These are phyloP conservation scores for Tricholoma matsutake DNA, from an alignment of 768 basidiomycete genomes.

Conservation along the genomic window DNA sequence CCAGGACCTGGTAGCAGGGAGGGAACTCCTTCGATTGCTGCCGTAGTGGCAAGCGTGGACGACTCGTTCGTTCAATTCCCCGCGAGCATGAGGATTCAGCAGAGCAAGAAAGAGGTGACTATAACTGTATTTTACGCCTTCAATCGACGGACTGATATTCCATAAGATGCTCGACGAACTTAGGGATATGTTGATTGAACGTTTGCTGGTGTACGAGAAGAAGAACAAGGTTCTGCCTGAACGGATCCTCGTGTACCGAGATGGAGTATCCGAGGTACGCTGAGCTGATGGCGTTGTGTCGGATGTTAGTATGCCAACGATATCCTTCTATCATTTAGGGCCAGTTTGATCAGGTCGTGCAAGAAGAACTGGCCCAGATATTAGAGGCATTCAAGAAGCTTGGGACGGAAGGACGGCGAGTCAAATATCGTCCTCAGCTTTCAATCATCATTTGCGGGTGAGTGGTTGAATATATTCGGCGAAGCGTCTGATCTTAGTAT, in stretches of 20 bases:
- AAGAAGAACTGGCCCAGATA: slow-evolving; percentile 61
- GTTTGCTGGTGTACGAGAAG: slow-evolving; percentile 53
- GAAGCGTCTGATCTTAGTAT: background rate
- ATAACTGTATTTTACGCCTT: background rate
- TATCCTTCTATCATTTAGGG: slow-evolving; percentile 43
- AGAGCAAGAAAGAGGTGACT: slow-evolving; percentile 43
- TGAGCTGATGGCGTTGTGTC: slow-evolving; percentile 11
- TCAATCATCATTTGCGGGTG: slow-evolving; percentile 77
- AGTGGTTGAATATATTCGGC: slow-evolving; percentile 4
- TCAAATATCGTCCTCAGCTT: slow-evolving; percentile 55
- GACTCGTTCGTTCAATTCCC: slow-evolving; percentile 72
- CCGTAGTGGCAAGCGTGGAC: slow-evolving; percentile 78
- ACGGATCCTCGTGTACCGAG: slow-evolving; percentile 70
- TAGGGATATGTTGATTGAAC: slow-evolving; percentile 64
- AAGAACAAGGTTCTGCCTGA: slow-evolving; percentile 60
- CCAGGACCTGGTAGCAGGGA: slow-evolving; percentile 62
- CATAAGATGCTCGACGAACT: slow-evolving; percentile 71
- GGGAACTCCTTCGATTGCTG: slow-evolving; percentile 81
- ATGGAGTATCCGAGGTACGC: slow-evolving; percentile 78
- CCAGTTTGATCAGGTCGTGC: slow-evolving; percentile 63
- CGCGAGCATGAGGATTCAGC: slow-evolving; percentile 66
- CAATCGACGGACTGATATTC: background rate
- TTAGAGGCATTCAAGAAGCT: slow-evolving; percentile 56
- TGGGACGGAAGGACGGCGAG: slow-evolving; percentile 36
- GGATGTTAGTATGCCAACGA: background rate